Conservation (phyloP, 2,329 filamentous ascomycete species). For the Ophiostoma populinum region DNA sequence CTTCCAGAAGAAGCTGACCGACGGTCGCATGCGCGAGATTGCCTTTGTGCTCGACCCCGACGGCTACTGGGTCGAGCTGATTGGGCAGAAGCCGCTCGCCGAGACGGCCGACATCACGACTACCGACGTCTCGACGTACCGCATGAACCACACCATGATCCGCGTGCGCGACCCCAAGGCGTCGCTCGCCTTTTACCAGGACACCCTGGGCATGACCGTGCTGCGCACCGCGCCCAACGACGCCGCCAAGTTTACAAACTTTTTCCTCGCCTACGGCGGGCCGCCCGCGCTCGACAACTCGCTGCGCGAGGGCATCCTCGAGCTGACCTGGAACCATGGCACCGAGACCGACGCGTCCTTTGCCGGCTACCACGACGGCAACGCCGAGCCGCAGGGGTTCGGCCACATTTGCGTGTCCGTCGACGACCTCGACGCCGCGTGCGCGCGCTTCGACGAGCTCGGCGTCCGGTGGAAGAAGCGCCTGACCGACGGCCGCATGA, state of each 20-base stretch:
- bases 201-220: slow-evolving; percentile 76
- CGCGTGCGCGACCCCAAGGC: slow-evolving; percentile 69
- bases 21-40: slow-evolving; percentile 75
- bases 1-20: slow-evolving; percentile 88
- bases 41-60: slow-evolving; percentile 85
- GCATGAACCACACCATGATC: slow-evolving; percentile 86
- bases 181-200: slow-evolving; percentile 66
- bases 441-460: slow-evolving; percentile 66
- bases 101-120: slow-evolving; percentile 53
- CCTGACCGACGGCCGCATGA: slow-evolving; percentile 82
- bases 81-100: slow-evolving; percentile 54
- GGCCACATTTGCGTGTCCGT: slow-evolving; percentile 82
- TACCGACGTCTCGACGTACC: slow-evolving; percentile 61
- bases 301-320: slow-evolving; percentile 61
- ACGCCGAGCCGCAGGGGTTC: slow-evolving; percentile 80
- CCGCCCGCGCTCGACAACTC: slow-evolving; percentile 29
- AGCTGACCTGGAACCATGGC: slow-evolving; percentile 72
- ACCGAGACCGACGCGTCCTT: slow-evolving; percentile 75
- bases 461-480: slow-evolving; percentile 89
- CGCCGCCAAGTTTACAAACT: slow-evolving; percentile 66
- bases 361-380: slow-evolving; percentile 73
- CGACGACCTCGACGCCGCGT: slow-evolving; percentile 78
- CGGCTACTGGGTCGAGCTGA: slow-evolving; percentile 72
- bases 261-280: slow-evolving; percentile 69
- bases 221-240: slow-evolving; percentile 55